These are phyloP conservation scores for Colletotrichum somersetense DNA, from an alignment of 2,329 filamentous ascomycete genomes.

Conservation along the genomic window DNA sequence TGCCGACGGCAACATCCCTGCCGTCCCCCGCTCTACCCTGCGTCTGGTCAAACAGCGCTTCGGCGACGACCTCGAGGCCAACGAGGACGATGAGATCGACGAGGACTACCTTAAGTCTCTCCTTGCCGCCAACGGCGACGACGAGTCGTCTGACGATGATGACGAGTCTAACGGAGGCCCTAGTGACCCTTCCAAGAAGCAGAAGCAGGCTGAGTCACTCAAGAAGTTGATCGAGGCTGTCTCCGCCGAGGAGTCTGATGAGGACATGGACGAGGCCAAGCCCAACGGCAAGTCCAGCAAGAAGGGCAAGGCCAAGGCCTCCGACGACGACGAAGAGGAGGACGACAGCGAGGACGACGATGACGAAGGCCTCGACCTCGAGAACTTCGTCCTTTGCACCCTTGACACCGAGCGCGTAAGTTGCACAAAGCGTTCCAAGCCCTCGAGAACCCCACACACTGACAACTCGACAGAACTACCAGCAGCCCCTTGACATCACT, in stretches of 20 bases:
- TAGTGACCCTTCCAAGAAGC: slow-evolving; percentile 91
- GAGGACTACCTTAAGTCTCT: slow-evolving; percentile 73
- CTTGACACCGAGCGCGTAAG: slow-evolving; percentile 91
- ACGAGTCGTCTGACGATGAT: slow-evolving; percentile 56
- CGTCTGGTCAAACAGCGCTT: slow-evolving; percentile 86
- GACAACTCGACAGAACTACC: slow-evolving; percentile 76
- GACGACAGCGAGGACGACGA: slow-evolving; percentile 67
- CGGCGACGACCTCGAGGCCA: slow-evolving; percentile 65
- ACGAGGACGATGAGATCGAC: slow-evolving; percentile 74
- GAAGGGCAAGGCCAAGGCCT: slow-evolving; percentile 80
- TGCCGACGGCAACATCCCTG: slow-evolving; percentile 70
- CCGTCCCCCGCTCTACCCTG: slow-evolving; percentile 83
- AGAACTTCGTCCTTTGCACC: slow-evolving; percentile 96
- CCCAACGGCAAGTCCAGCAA: slow-evolving; percentile 71
- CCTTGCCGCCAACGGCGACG: slow-evolving; percentile 66
- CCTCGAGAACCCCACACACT: slow-evolving; percentile 8
- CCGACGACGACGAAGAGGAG: slow-evolving; percentile 70
- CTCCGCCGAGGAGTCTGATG: slow-evolving; percentile 69
- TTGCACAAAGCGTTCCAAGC: slow-evolving; percentile 1
- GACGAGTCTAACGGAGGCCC: slow-evolving; percentile 85
- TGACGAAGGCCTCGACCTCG: slow-evolving; percentile 75
- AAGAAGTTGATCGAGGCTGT: slow-evolving; percentile 82
- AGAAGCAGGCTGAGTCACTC: slow-evolving; percentile 80
- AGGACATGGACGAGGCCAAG: slow-evolving; percentile 81
- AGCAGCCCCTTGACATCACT: slow-evolving; percentile 94